A percentile compares a stretch with the other conserved stretches of the same genome.
Evolutionary conservation across 352 stramenopile species (phyloP).

Genomic region (Pythium monospermum): DNA sequence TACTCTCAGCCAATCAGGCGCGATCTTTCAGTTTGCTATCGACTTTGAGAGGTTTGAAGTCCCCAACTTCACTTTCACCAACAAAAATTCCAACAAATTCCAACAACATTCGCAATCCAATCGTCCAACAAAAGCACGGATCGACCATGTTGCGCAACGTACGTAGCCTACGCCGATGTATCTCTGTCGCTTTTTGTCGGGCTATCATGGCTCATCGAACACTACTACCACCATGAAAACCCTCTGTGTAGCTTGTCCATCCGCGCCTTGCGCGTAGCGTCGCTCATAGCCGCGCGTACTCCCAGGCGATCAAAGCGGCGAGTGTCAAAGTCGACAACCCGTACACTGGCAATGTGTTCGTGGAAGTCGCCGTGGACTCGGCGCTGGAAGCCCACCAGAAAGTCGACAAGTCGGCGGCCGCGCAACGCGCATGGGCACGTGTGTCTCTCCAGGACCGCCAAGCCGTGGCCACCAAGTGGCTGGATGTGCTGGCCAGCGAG

Average conservation of each 20-base stretch:
- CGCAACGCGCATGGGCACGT: conserved; percentile 54
- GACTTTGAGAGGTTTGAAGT: conserved; percentile 20
- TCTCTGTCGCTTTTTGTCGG: not conserved
- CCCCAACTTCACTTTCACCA: not conserved
- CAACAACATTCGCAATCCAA: not conserved
- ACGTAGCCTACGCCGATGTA: not conserved
- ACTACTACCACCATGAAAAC: not conserved
- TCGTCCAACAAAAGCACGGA: not conserved
- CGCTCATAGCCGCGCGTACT: conserved; percentile 1
- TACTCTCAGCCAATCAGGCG: conserved; percentile 4
- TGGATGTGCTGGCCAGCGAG: conserved; percentile 47
- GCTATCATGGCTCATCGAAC: not conserved
- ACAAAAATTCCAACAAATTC: not conserved
- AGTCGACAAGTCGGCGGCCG: conserved; percentile 45
- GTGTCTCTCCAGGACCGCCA: conserved; percentile 56
- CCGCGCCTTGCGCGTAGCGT: not conserved
- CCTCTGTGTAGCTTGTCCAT: not conserved
- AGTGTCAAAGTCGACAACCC: conserved; percentile 72
- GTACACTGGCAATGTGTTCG: conserved; percentile 64
- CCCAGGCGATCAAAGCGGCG: conserved; percentile 4
- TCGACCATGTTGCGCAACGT: conserved; percentile 16
- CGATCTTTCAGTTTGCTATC: not conserved
- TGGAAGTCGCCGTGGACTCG: conserved; percentile 57
- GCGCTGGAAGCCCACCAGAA: conserved; percentile 48
- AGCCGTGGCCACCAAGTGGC: conserved; percentile 58